Percentiles rank a stretch among this genome's conserved stretches.
Conservation (phyloP, 2,329 filamentous ascomycete species). For the Colletotrichum tropicale region DNA sequence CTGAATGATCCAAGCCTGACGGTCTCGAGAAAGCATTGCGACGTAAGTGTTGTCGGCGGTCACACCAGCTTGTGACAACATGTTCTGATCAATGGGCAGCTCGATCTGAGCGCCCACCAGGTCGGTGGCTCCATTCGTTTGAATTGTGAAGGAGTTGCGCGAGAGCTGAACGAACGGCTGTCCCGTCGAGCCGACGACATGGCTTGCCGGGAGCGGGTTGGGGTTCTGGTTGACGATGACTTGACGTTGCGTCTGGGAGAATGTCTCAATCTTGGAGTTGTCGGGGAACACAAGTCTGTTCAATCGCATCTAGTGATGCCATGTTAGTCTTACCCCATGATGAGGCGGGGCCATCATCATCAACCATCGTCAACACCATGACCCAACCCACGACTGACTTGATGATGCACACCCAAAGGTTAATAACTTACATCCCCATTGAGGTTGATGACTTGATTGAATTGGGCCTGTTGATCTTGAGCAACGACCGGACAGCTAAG, state of each 20-base stretch:
- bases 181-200: slow-evolving; percentile 24
- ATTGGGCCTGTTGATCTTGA: slow-evolving; percentile 20
- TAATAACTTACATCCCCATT: slow-evolving; percentile 24
- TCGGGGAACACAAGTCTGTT: slow-evolving; percentile 24
- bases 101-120: slow-evolving; percentile 24
- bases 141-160: slow-evolving; percentile 23
- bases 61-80: slow-evolving; percentile 19
- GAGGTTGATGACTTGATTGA: slow-evolving; percentile 25
- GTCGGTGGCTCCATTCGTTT: slow-evolving; percentile 24
- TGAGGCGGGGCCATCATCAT: neutral
- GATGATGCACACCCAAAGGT: neutral
- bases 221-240: slow-evolving; percentile 26
- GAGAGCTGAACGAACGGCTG: slow-evolving; percentile 26
- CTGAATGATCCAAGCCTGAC: slow-evolving; percentile 25
- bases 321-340: neutral
- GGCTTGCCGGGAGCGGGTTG: slow-evolving; percentile 22
- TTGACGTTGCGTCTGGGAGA: slow-evolving; percentile 24
- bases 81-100: slow-evolving; percentile 23
- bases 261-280: slow-evolving; percentile 26
- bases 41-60: slow-evolving; percentile 25
- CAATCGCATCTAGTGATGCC: slow-evolving; percentile 19
- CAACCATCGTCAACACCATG: neutral
- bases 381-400: neutral
- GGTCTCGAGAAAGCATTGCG: slow-evolving; percentile 22
- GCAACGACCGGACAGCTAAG: slow-evolving; percentile 16